phyloP scores from a whole-genome alignment of 345 rosid species.

The Chamaenerion angustifolium region DNA sequence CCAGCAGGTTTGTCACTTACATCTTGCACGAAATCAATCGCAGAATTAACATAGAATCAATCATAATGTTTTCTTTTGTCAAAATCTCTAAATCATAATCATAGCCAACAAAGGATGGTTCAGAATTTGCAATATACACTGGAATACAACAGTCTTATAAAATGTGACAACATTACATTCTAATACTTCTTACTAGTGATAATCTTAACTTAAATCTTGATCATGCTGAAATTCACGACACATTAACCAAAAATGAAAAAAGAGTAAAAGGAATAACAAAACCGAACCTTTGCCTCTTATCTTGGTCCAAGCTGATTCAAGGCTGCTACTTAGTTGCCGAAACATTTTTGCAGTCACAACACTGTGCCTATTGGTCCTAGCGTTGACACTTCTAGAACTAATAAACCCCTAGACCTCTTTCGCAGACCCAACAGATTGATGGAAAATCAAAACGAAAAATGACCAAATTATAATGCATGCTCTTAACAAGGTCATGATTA shows the following conservation, averaged over 20 bases:
- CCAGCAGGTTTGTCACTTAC: conserved; percentile 89
- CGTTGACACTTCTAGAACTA: conserved; percentile 24
- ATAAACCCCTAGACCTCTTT: conserved; percentile 56
- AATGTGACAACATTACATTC: neutral
- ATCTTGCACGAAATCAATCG: conserved; percentile 85
- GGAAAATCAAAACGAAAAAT: too few species aligned
- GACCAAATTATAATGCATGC: too few species aligned
- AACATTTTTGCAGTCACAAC: conserved; percentile 86
- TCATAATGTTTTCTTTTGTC: conserved; percentile 78
- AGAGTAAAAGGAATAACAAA: too few species aligned
- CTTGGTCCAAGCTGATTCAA: conserved; percentile 93
- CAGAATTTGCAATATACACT: too few species aligned
- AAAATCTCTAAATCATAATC: conserved; percentile 49
- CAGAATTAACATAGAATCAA: conserved; percentile 10
- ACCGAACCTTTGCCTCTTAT: conserved; percentile 86
- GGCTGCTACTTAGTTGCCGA: conserved; percentile 84
- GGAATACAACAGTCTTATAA: too few species aligned
- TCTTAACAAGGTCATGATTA: too few species aligned
- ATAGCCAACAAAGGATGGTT: too few species aligned
- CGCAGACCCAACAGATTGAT: conserved; percentile 12
- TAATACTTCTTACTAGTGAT: neutral
- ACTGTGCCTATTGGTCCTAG: conserved; percentile 28
- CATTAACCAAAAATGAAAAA: too few species aligned
- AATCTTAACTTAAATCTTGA: neutral
- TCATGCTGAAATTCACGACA: neutral